A percentile compares a stretch with the other conserved stretches of the same genome.
Evolutionary conservation across 352 stramenopile species (phyloP).

Genomic region (Globisporangium canariense): DNA sequence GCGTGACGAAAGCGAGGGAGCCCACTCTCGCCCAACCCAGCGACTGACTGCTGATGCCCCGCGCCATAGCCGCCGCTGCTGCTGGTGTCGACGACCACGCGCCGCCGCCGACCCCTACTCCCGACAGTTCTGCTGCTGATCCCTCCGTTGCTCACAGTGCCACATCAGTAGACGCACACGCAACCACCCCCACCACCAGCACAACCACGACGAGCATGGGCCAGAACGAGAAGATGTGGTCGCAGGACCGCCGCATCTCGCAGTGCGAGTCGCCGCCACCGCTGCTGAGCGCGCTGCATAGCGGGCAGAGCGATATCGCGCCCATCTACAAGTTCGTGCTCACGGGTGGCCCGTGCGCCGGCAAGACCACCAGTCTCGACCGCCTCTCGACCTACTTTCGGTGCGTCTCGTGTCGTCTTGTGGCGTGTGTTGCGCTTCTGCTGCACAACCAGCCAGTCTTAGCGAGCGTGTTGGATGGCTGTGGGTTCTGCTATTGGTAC

Average conservation of each 20-base stretch:
- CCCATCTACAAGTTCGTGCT: constrained; percentile 93
- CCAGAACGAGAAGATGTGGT: constrained; percentile 46
- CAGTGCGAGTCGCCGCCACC: constrained; percentile 37
- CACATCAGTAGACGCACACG: neutral
- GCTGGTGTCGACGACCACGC: constrained; percentile 6
- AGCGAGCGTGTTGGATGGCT: neutral
- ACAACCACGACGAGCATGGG: constrained; percentile 21
- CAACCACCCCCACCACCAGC: neutral
- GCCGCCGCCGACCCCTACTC: constrained; percentile 19
- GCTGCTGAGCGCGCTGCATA: constrained; percentile 66
- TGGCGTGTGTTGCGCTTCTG: neutral
- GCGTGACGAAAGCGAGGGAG: neutral
- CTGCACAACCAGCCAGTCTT: neutral
- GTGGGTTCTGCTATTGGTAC: neutral
- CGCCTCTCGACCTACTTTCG: constrained; percentile 88
- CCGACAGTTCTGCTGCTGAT: constrained; percentile 11
- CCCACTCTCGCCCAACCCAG: neutral
- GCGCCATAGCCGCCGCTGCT: neutral
- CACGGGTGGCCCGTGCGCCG: constrained; percentile 93
- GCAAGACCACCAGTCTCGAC: constrained; percentile 94
- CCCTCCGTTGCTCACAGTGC: neutral
- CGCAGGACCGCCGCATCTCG: constrained; percentile 42
- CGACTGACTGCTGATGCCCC: neutral
- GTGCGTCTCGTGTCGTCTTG: constrained; percentile 7
- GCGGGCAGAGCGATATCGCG: constrained; percentile 59